Evolutionary conservation across 129 eudicot genomes (phyloP), one percentile per base, ranked within the genome.

Genomic region (Ambrosia artemisiifolia): DNA sequence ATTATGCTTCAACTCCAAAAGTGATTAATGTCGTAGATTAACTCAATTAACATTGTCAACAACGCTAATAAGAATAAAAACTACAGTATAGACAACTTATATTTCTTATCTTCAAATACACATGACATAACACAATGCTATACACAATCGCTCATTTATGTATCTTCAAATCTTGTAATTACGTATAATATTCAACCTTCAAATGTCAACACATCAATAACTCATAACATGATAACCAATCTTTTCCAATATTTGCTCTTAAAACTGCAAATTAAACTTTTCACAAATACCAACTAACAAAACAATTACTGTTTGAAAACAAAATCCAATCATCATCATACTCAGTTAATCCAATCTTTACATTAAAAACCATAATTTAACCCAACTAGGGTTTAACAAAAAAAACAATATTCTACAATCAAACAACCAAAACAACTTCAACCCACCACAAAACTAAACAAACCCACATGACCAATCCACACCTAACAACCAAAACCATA

Each of bases 21-120:
- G 49, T 34, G 49, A 48, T 30, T 49, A 68, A 44, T 13, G 35
- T 28, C 59, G 40, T 56, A 28, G 6, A 67, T 68, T 49, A 16
- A 68, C 73, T 68, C 14, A 54, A 53, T 33, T 63, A 30, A 35
- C 68, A 36, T 14, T 17, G 32, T 8, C 48, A 63, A 32, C 17
- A 4, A 30, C 14, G 19, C n/a, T 13, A 28, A 71, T 54, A 42
- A 55, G 16, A 55, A 53, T n/a, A 51, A 46, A 38, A 19, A 46
- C 19, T 28, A 69, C 2, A 3, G 28, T 18, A 69, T 14, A 68
- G 0, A 50, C n/a, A 49, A 50, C 17, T 34, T 11, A 2, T 8
- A 59, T 2, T 10, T 50, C 14, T 32, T 69, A 49, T 49, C 73
- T 68, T 33, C 46, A 32, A 9, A 68, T 49, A 18, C 76, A 43